Evolutionary conservation across 805 yeast species (phyloP), one percentile per base, ranked within the genome.

Genomic region (Suhomyces pyralidae): DNA sequence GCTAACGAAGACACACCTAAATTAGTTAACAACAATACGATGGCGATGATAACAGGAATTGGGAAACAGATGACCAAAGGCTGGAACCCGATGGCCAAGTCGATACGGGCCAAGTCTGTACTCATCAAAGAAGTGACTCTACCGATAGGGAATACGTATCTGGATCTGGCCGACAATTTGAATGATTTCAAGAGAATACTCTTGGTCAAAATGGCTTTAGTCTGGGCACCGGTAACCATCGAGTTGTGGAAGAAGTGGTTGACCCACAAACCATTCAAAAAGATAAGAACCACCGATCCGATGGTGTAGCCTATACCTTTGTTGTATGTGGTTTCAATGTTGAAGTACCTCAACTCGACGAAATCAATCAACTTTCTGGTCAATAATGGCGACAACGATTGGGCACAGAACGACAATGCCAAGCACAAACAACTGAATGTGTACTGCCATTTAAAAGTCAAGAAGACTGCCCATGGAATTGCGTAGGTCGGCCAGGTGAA

Each of bases 231-330:
- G 17, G 73, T 66, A 46, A 73, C 63, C 78, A 73, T 74, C 22
- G 77, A 67, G 49, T 68, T 66, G 55, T 76, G 76, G 61, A 73
- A 74, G 51, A 64, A 72, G 55, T 76, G 81, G 59, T 75, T 76
- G 40, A 73, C 55, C 38, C 71, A 63, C 45, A 74, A 58, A 10
- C 79, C 79, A 55, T 72, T 73, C 43, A 70, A 45, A 51, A 63
- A 56, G 58, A 86, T 80, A 66, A 91, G 72, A 1, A 73, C 57
- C 42, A 84, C 78, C 9, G 88, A 76, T 17, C 92, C 96, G 46
- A 90, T 70, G 7, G 92, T 86, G 59, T 81, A 87, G 7, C 94
- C 96, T 17, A 88, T 75, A 53, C 96, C 97, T 42, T 69, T 73
- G 32, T 83, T 85, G 51, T 73, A 69, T 8, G 73, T 65, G 24